Base-by-base conservation (phyloP, 2,329 filamentous ascomycete species). In the Fusarium burgessii region DNA sequence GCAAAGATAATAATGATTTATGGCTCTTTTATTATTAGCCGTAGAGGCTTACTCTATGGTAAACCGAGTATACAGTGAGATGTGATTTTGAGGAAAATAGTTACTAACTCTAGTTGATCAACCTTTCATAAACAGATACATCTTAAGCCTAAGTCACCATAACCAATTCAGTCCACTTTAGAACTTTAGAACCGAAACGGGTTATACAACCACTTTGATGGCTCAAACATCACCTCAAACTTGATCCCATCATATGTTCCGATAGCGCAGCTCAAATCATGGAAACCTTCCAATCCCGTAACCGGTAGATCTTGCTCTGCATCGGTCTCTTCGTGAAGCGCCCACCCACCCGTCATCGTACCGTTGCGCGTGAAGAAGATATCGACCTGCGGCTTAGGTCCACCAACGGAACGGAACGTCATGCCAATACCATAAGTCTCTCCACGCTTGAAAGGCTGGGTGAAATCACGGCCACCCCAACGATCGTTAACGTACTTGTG, bases 321-420 rank as follows among this genome's bases (percentile, higher is more conserved):
- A 78, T 95, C 93, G 57, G 88, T 85, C 83, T 93, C 91, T 82
- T 95, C 92, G 73, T 93, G 89, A 47, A 95, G 78, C 78, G 93
- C 86, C 93, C 93, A 96, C 1, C 85, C 82, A 1, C 87, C 90
- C 1, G 81, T 84, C 67, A 83, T 82, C 58, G 76, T 78, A 2
- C 93, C 93, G 71, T 93, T 86, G 42, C 89, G 82, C 15, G 92
- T 94, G 66, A 95, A 89, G 80, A 95, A 94, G 62, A 83, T 75
- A 18, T 77, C 81, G 12, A 81, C 78, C 47, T 77, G 74, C n/a
- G 77, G 77, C 59, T 74, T 74, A 7, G 72, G 61, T 15, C 67
- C 70, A 68, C 73, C 72, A 61, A 78, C 68, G 64, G 83, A 78
- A 9, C 76, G 72, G 66, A 93, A 89, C 4, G 82, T 87, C 86